Base-by-base conservation (phyloP, 2,329 filamentous ascomycete species). In the Penicillium sp. region DNA sequence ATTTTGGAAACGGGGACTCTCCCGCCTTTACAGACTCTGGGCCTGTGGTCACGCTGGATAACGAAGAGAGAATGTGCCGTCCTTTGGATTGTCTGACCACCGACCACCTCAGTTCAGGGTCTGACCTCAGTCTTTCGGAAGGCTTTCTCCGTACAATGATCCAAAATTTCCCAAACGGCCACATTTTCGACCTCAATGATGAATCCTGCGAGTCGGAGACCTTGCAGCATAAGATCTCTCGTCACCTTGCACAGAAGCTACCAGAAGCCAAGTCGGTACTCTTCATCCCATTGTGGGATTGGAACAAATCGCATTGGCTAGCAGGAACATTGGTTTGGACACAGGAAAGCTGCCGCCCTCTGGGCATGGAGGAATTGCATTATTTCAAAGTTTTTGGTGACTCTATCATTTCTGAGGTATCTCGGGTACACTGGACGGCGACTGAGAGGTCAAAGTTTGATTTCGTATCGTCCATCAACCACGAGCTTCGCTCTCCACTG, bases 391-490 rank as follows among this genome's bases (percentile, higher is more conserved):
- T 69, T 0, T 77, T 75, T 48, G 69, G 69, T 3, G 69, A 74
- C 49, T 65, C 69, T 0, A 67, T 77, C 4, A 67, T 74, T 8
- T 70, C 72, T 2, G 71, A 75, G 37, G 67, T 74, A 11, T 68
- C 70, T 13, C 67, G 72, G 8, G 61, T 72, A 14, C 67, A 75
- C 16, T 71, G 69, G 57, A 65, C 53, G 2, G 61, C 68, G 3
- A 69, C 67, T 1, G 79, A 82, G 37, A 75, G 75, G 50, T 76
- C 79, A 10, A 84, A 85, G 58, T 77, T 77, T 0, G 80, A 82
- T 13, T 81, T 85, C 44, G 77, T 85, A 16, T 78, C 78, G 0
- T 80, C 77, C 0, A 80, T 84, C 25, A 80, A 76, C 27, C 82
- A 84, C 60, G 82, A 85, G 59, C 70, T 84, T 9, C 72, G 80